Conservation (phyloP, 306 rosid genomes). For the Elaeagnus macrophylla region DNA sequence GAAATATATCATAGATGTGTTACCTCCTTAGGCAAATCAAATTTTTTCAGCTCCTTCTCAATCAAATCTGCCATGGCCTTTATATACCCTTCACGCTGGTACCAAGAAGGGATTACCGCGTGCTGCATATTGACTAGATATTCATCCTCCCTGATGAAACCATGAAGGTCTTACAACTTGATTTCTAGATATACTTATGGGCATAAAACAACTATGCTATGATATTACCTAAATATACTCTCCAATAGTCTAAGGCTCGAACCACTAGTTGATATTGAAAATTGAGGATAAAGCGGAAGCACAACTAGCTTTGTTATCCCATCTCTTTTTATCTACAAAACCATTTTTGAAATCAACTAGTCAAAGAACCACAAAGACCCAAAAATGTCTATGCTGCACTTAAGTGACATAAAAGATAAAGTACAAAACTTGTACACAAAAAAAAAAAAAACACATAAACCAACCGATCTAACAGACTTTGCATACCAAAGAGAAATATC, state of each 20-base stretch:
- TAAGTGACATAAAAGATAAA: too few relatives aligned
- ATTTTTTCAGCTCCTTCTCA: conserved; percentile 58
- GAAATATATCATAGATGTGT: conserved; percentile 11
- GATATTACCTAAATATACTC: conserved; percentile 78
- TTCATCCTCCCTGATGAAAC: conserved; percentile 71
- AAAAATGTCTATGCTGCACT: background rate
- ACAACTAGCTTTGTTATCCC: conserved; percentile 90
- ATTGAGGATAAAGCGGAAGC: conserved; percentile 98
- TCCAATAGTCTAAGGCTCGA: conserved; percentile 95
- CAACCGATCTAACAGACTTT: background rate
- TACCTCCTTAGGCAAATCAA: conserved; percentile 62
- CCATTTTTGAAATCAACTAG: conserved; percentile 21
- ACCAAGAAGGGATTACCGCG: conserved; percentile 95
- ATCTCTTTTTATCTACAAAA: conserved; percentile 73
- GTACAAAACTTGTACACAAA: background rate
- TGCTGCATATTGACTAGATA: conserved; percentile 97
- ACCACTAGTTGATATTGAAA: conserved; percentile 97
- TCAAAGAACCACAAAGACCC: conserved; percentile 9
- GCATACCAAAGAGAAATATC: too few relatives aligned
- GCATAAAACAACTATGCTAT: background rate
- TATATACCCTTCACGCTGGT: conserved; percentile 95
- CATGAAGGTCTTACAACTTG: conserved; percentile 20
- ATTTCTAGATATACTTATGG: conserved; percentile 6
- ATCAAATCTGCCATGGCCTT: conserved; percentile 90
- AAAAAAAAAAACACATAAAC: background rate